Base-by-base conservation (phyloP, 2,329 filamentous ascomycete species). In the Aspergillus sp. region DNA sequence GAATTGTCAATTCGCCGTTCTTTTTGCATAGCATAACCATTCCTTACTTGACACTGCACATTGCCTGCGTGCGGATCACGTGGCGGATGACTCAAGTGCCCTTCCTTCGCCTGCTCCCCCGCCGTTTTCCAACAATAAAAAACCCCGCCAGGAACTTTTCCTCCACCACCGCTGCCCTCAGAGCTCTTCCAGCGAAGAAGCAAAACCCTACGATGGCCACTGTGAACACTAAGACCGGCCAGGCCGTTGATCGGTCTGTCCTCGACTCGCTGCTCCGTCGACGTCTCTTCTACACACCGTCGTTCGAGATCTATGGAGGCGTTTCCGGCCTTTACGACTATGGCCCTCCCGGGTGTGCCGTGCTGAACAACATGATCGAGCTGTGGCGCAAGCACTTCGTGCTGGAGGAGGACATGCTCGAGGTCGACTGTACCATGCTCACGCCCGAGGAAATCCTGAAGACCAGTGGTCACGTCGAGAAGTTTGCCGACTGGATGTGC, bases 401-500 rank as follows among this genome's bases (percentile, higher is more conserved):
- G 53, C 78, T 94, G 49, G 85, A 90, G 74, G 90, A 95, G 75
- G 87, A 95, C 66, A 95, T 95, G 89, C 82, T 95, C 57, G 89
- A 95, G 74, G 83, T 95, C 56, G 90, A 95, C 74, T 95, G 89
- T 74, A 93, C 88, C 35, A 93, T 91, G 73, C 73, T 98, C 64
- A 98, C 93, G 37, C 93, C 93, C 30, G 83, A 93, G 62, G 87
- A 93, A 43, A 88, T 98, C 33, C 81, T 98, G 64, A 95, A 97
- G 80, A 95, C 91, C 46, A 88, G 83, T 68, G 93, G 93, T 55
- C 93, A 98, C 74, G 93, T 97, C 56, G 91, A 96, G 71, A 95
- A 95, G 72, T 97, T 97, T 65, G 87, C 89, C 71, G 91, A 97
- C 70, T 97, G 88, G 88, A 96, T 97, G 90, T 95, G 88, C 83